phyloP scores from a whole-genome alignment of 2,329 filamentous ascomycete species.

The Cercospora brassicicola region DNA sequence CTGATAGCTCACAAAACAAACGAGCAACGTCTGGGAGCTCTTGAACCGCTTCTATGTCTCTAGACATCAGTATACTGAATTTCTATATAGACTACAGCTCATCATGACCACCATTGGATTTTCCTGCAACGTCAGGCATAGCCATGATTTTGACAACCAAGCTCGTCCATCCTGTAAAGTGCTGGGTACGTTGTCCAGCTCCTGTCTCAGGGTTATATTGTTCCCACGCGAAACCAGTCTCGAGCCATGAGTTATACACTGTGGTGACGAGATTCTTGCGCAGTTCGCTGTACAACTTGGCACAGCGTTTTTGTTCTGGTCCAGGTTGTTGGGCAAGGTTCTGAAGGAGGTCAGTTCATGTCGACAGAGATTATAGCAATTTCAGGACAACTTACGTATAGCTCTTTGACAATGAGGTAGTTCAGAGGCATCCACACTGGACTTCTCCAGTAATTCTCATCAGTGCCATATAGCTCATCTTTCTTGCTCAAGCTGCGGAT shows the following conservation, averaged over 20 bases:
- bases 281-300: constrained; percentile 72
- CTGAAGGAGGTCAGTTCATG: constrained; percentile 41
- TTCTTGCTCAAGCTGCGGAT: constrained; percentile 83
- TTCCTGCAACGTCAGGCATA: constrained; percentile 68
- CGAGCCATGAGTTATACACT: constrained; percentile 81
- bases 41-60: background rate
- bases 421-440: constrained; percentile 97
- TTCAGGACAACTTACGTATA: constrained; percentile 62
- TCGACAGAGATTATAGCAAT: constrained; percentile 4
- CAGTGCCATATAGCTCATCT: constrained; percentile 80
- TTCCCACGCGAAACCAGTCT: constrained; percentile 97
- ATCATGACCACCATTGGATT: constrained; percentile 43
- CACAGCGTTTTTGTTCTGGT: constrained; percentile 67
- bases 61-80: background rate
- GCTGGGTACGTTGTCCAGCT: constrained; percentile 89
- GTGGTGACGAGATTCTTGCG: constrained; percentile 85
- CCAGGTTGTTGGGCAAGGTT: constrained; percentile 64
- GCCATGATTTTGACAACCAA: constrained; percentile 96
- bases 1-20: background rate
- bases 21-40: background rate
- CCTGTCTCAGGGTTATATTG: constrained; percentile 96
- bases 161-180: constrained; percentile 99
- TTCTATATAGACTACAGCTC: constrained; percentile 45
- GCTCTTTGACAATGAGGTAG: constrained; percentile 77
- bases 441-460: constrained; percentile 95